phyloP scores from a whole-genome alignment of 768 basidiomycete genomes.

The Lactarius quietus region DNA sequence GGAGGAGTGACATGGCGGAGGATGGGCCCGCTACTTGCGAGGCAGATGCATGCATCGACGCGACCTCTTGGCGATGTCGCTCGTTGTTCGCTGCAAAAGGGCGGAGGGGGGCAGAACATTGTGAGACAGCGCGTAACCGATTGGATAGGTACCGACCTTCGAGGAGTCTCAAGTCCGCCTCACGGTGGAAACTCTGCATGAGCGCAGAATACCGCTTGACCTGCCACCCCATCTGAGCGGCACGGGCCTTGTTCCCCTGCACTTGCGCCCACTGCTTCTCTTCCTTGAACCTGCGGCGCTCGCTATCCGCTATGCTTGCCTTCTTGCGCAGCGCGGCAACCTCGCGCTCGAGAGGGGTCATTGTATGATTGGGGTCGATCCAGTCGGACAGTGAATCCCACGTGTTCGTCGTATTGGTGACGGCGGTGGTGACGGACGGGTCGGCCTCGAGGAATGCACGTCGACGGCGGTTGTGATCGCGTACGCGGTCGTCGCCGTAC shows the following conservation, averaged over 20 bases:
- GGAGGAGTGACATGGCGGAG: constrained; percentile 8
- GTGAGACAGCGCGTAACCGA: neutral
- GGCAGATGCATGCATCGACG: constrained; percentile 22
- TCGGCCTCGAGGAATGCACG: constrained; percentile 31
- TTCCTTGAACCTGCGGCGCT: constrained; percentile 78
- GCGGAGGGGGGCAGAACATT: constrained; percentile 17
- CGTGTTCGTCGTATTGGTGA: constrained; percentile 47
- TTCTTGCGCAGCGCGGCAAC: constrained; percentile 71
- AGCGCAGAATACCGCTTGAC: constrained; percentile 76
- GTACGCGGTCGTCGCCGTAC: constrained; percentile 4
- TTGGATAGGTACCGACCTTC: constrained; percentile 46
- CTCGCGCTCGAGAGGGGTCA: constrained; percentile 69
- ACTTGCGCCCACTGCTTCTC: constrained; percentile 85
- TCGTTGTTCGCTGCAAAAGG: constrained; percentile 29
- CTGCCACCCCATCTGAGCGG: constrained; percentile 79
- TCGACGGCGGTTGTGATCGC: constrained; percentile 24
- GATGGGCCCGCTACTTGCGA: constrained; percentile 21
- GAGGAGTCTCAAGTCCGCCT: constrained; percentile 66
- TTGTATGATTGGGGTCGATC: constrained; percentile 52
- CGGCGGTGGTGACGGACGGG: constrained; percentile 30
- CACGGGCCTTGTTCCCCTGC: constrained; percentile 70
- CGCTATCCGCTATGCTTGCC: constrained; percentile 78
- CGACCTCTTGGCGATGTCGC: constrained; percentile 27
- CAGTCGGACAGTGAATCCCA: constrained; percentile 67
- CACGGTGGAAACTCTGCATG: constrained; percentile 75